phyloP scores from a whole-genome alignment of 1,284 basidiomycete species.

The Puccinia triticina region DNA sequence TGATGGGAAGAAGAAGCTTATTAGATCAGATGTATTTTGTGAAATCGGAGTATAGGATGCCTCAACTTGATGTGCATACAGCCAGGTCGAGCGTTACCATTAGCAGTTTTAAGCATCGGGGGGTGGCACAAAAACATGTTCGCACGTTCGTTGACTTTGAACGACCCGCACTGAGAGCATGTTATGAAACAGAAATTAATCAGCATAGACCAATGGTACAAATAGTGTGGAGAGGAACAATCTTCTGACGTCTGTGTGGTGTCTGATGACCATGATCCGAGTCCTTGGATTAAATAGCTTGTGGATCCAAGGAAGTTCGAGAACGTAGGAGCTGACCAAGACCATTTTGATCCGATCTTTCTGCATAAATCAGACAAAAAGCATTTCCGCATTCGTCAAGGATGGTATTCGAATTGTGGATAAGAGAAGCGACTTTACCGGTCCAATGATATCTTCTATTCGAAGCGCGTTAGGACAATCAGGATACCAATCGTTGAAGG shows the following conservation, averaged over 20 bases:
- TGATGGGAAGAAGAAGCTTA: background rate
- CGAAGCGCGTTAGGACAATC: slow-evolving; percentile 25
- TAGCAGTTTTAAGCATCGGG: slow-evolving; percentile 33
- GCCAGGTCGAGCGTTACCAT: background rate
- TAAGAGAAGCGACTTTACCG: slow-evolving; percentile 11
- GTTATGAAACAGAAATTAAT: background rate
- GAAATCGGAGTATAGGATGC: background rate
- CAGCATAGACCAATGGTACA: background rate
- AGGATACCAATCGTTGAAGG: slow-evolving; percentile 34
- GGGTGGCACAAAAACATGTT: slow-evolving; percentile 48
- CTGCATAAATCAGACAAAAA: background rate
- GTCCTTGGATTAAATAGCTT: slow-evolving; percentile 40
- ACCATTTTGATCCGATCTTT: slow-evolving; percentile 36
- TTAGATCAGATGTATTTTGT: background rate
- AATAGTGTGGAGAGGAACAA: background rate
- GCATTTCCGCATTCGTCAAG: background rate
- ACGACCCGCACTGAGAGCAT: slow-evolving; percentile 20
- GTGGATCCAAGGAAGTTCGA: slow-evolving; percentile 40
- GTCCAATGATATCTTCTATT: slow-evolving; percentile 40
- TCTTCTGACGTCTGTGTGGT: slow-evolving; percentile 32
- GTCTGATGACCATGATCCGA: slow-evolving; percentile 39
- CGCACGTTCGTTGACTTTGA: slow-evolving; percentile 26
- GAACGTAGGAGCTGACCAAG: slow-evolving; percentile 37
- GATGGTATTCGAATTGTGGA: background rate
- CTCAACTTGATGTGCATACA: slow-evolving; percentile 51